Percentiles rank a stretch among this genome's conserved stretches.
These are phyloP conservation scores for Colletotrichum plurivorum DNA, from an alignment of 2,329 filamentous ascomycete species.

Conservation along the genomic window DNA sequence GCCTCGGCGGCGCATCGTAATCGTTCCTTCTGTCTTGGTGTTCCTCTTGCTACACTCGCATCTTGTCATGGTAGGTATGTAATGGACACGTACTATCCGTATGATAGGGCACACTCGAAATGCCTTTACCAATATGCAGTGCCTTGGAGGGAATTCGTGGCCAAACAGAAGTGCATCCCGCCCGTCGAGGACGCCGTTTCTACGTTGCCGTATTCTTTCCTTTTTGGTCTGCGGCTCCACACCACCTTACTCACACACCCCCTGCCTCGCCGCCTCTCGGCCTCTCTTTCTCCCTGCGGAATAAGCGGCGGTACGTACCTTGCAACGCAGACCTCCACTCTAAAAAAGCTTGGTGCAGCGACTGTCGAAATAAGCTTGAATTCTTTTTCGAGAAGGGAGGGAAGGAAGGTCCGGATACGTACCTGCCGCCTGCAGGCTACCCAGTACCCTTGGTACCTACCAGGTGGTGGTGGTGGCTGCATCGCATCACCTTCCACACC, in stretches of 20 bases:
- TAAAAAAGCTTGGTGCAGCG: slow-evolving; percentile 39
- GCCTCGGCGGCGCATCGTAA: slow-evolving; percentile 24
- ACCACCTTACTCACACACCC: slow-evolving; percentile 7
- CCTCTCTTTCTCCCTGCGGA: background rate
- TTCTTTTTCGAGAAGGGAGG: slow-evolving; percentile 38
- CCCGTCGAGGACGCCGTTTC: background rate
- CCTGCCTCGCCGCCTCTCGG: slow-evolving; percentile 7
- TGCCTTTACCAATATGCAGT: background rate
- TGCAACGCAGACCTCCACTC: slow-evolving; percentile 24
- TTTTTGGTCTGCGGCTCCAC: background rate
- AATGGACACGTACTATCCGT: too few relatives aligned
- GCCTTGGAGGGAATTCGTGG: background rate
- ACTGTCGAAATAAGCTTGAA: slow-evolving; percentile 43
- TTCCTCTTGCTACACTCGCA: background rate
- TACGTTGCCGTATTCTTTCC: slow-evolving; percentile 19
- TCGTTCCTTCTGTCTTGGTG: slow-evolving; percentile 15
- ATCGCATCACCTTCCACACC: slow-evolving; percentile 5
- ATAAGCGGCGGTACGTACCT: background rate
- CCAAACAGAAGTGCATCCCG: background rate
- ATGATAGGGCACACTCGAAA: too few relatives aligned
- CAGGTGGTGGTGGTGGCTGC: background rate
- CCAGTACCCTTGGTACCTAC: too few relatives aligned
- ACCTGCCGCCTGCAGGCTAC: slow-evolving; percentile 1
- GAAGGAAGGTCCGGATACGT: slow-evolving; percentile 20
- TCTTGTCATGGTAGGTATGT: too few relatives aligned